Base-by-base conservation (phyloP, 2,329 filamentous ascomycete genomes). In the Xylaria sp. region DNA sequence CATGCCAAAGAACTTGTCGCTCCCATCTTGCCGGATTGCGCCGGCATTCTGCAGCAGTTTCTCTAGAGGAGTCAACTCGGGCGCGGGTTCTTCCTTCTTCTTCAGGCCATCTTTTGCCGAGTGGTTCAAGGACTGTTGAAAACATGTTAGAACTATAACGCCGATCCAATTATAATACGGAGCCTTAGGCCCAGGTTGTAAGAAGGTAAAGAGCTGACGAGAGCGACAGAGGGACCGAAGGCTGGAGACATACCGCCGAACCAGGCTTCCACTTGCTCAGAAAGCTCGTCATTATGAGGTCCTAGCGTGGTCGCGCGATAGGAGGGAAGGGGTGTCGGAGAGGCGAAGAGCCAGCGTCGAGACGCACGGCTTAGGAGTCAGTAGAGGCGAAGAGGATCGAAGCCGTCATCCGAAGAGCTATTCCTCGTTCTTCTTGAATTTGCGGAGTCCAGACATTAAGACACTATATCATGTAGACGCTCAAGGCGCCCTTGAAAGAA, bases 1-100 rank as follows among this genome's bases (percentile, higher is more conserved):
- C 79, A 98, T 91, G 17, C 96, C 96, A 82, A 97, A 98, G 84
- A 97, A 99, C 83, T 97, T 97, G 83, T 98, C 96, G 79, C 93
- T 97, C 62, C 96, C 96, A 81, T 98, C 94, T 73, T 87, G 85
- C 76, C 93, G 90, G 73, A 97, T 83, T 2, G 94, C 90, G 3
- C 94, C 94, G 67, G 93, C 90, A 80, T 93, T 91, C 75, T 90
- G 87, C 36, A 99, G 86, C 85, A 97, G 92, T 84, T 93, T 90
- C 75, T 90, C 86, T 66, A 91, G 74, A 2, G 89, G 88, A 1
- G 88, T 90, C 62, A 86, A 74, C 75, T 90, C 89, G n/a, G 82
- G 81, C n/a, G 80, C 72, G n/a, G 81, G 78, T 72, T 89, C 86
- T 54, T 89, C 86, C 73, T 87, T 88, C 78, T 88, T 89, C 78